Base-by-base conservation (phyloP, 2,329 filamentous ascomycete species). In the Teratosphaeria pseudoeucalypti region DNA sequence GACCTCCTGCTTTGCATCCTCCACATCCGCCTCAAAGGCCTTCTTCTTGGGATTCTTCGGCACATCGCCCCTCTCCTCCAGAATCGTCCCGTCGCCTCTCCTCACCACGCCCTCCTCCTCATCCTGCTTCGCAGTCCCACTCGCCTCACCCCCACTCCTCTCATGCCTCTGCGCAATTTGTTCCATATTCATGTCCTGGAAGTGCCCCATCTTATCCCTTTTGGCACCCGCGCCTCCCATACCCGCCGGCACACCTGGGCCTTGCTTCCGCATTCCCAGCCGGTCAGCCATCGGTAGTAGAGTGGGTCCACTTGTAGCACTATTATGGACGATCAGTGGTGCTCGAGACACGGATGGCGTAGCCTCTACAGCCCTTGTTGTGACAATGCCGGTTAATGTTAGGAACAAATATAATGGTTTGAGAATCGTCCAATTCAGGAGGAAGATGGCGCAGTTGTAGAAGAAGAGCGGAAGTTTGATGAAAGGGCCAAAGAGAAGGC, bases 401-500 rank as follows among this genome's bases (percentile, higher is more conserved):
- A 79, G 79, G 60, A 85, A 77, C 14, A 82, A 72, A 57, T 83
- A 65, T 5, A 71, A 55, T 12, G 70, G 70, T 54, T 67, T 67
- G 23, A 66, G 57, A 11, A 71, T 26, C 6, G 65, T 54, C 69
- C 70, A 71, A 23, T 68, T 66, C 11, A 64, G 26, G 1, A 67
- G n/a, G 29, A 71, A 67, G n/a, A 56, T 23, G 10, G 60, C 56
- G 0, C 58, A 16, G 32, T 64, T 65, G 57, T 56, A 66, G 39
- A 72, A 57, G 60, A 70, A 71, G 0, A 68, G 56, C 6, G 92
- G 92, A 60, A 94, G 77, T 83, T 89, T 92, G 27, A 96, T 74
- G 26, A 97, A 78, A 1, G 94, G 94, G 0, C 94, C 92, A 76
- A 95, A 99, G 7, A 99, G 71, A 49, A 92, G 79, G 53, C 94